Evolutionary conservation across 2,329 filamentous ascomycete genomes (phyloP).

Genomic region (Botrytis fabae): DNA sequence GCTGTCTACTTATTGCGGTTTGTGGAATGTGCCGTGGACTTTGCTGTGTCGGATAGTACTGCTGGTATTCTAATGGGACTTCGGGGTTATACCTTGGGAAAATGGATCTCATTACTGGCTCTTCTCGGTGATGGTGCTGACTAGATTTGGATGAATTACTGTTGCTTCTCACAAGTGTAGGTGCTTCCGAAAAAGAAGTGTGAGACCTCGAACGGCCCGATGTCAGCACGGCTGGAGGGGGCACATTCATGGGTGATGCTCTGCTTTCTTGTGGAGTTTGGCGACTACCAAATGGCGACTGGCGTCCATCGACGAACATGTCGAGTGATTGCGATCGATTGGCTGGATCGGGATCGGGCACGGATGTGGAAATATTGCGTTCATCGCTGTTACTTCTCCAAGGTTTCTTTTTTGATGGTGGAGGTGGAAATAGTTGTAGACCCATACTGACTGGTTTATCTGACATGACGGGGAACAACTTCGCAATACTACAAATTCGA

Average conservation of each 20-base stretch:
- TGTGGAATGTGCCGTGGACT: conserved; percentile 64
- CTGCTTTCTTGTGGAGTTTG: conserved; percentile 28
- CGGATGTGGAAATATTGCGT: conserved; percentile 32
- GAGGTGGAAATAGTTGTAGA: conserved; percentile 40
- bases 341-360: conserved; percentile 32
- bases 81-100: conserved; percentile 74
- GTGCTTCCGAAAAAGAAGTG: conserved; percentile 53
- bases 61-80: conserved; percentile 64
- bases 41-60: conserved; percentile 67
- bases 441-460: conserved; percentile 37
- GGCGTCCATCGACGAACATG: conserved; percentile 27
- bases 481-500: conserved; percentile 18
- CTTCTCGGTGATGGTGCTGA: conserved; percentile 52
- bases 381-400: conserved; percentile 37
- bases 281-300: conserved; percentile 30
- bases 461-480: conserved; percentile 30
- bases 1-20: conserved; percentile 64
- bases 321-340: conserved; percentile 30
- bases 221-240: conserved; percentile 34
- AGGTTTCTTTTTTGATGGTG: conserved; percentile 35
- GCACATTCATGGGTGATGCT: conserved; percentile 31
- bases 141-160: conserved; percentile 56
- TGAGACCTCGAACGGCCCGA: conserved; percentile 46
- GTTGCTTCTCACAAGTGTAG: conserved; percentile 51
- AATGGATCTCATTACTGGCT: conserved; percentile 63